A percentile compares a stretch with the other conserved stretches of the same genome.
Evolutionary conservation across 148 eudicot species (phyloP).

Genomic region (Cornus kousa): DNA sequence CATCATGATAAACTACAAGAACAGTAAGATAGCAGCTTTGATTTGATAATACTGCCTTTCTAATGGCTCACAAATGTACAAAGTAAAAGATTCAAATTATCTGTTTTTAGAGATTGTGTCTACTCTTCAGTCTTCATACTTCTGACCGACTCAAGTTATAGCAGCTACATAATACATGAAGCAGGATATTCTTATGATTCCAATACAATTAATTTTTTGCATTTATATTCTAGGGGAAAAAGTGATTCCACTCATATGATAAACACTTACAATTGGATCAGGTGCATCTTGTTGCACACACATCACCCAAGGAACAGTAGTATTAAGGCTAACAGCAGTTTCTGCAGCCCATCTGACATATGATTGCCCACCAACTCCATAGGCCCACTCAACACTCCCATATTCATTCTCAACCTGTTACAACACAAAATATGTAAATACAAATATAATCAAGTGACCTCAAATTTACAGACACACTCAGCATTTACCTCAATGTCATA

Average conservation of each 20-base stretch:
- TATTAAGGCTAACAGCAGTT: slow-evolving; percentile 43
- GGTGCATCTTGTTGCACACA: slow-evolving; percentile 45
- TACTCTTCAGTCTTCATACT: neutral
- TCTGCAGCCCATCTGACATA: slow-evolving; percentile 57
- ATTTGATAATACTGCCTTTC: neutral
- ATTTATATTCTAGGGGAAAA: too few species aligned
- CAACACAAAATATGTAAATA: neutral
- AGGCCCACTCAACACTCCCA: slow-evolving; percentile 45
- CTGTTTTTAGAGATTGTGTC: neutral
- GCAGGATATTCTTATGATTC: neutral
- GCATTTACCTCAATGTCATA: neutral
- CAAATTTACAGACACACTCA: neutral
- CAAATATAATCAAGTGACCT: neutral
- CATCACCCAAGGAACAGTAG: slow-evolving; percentile 60
- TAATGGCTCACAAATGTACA: neutral
- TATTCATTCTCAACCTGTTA: slow-evolving; percentile 52
- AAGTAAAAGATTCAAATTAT: neutral
- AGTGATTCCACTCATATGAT: neutral
- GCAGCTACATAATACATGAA: neutral
- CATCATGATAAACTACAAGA: neutral
- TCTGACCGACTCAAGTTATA: neutral
- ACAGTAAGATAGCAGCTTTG: neutral
- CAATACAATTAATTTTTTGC: too few species aligned
- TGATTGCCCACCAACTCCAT: slow-evolving; percentile 36
- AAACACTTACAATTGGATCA: slow-evolving; percentile 39